Evolutionary conservation across 768 basidiomycete species (phyloP), one percentile per base, ranked within the genome.

Genomic region (Hebeloma cylindrosporum): DNA sequence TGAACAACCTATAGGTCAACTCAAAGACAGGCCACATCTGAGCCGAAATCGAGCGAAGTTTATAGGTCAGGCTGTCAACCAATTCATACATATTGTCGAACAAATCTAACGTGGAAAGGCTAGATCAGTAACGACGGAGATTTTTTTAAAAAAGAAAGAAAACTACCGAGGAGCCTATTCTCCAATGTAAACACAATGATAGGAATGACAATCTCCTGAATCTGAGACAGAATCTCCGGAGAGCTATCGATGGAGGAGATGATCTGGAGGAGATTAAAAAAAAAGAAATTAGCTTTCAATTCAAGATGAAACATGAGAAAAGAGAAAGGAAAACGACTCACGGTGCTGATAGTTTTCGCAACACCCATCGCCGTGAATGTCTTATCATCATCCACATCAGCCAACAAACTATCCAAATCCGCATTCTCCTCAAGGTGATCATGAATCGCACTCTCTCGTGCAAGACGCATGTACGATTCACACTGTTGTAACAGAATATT

Each of bases 11-110:
- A 65, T 91, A 92, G 0, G 87, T 93, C 51, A 82, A 64, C 66
- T 93, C 89, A 50, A 90, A 89, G 26, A 94, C 74, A 7, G 80
- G 83, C 93, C 92, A 94, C 85, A 94, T 85, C 53, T 73, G 78
- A 0, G 87, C 82, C 28, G 87, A 80, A 57, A 95, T 83, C 42
- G 74, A 62, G 50, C 81, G 79, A 45, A 85, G 74, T 63, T 83
- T 88, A 75, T 89, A 94, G 0, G 90, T 90, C 45, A 94, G 67
- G 50, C 74, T 85, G 57, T 94, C 93, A 38, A 91, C 79, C 40
- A 94, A 68, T 52, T 92, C 89, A 61, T 85, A 93, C 72, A 88
- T 80, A 60, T 89, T 87, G 65, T 93, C 91, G 58, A 89, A 85
- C 31, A 94, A 69, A 58, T 95, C 92, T 89, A 55, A 7, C 50